A percentile compares a stretch with the other conserved stretches of the same genome.
Evolutionary conservation across 257 asterid genomes (phyloP).

Genomic region (Leptodermis oblonga): DNA sequence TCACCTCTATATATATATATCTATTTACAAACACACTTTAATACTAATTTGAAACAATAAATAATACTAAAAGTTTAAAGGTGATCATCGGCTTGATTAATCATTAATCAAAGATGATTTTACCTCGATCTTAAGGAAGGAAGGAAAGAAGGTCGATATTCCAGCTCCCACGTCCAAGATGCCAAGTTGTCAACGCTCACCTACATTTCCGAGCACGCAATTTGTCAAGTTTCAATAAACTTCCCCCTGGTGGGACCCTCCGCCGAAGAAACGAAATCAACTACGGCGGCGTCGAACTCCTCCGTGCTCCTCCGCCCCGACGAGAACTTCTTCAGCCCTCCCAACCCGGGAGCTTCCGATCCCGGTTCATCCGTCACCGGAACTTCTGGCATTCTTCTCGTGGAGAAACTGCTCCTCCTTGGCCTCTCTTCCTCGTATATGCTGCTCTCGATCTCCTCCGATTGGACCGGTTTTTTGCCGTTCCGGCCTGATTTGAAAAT

Average conservation of each 20-base stretch:
- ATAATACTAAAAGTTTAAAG: too few relatives aligned
- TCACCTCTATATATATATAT: not conserved
- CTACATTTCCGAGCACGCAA: conserved; percentile 14
- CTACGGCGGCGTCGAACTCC: conserved; percentile 37
- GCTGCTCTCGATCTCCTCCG: conserved; percentile 34
- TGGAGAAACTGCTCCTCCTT: conserved; percentile 24
- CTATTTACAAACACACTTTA: conserved; percentile 11
- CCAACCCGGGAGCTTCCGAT: conserved; percentile 59
- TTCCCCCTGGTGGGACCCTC: conserved; percentile 21
- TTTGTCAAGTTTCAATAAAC: conserved; percentile 21
- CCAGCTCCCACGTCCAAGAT: conserved; percentile 12
- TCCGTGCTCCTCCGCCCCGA: conserved; percentile 69
- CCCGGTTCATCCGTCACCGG: conserved; percentile 30
- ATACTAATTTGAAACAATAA: not conserved
- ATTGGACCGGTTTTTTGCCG: conserved; percentile 22
- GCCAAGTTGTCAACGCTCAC: conserved; percentile 12
- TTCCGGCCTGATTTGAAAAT: conserved; percentile 43
- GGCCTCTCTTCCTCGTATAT: conserved; percentile 25
- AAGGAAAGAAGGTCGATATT: not conserved
- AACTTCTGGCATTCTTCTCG: conserved; percentile 21
- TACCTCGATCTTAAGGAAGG: conserved; percentile 13
- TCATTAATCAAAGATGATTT: not conserved
- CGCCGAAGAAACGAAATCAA: conserved; percentile 16
- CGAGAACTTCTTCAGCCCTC: conserved; percentile 53
- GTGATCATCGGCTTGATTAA: not conserved